Evolutionary conservation across 352 stramenopile species (phyloP).

Genomic region (Pythium utonaiense): DNA sequence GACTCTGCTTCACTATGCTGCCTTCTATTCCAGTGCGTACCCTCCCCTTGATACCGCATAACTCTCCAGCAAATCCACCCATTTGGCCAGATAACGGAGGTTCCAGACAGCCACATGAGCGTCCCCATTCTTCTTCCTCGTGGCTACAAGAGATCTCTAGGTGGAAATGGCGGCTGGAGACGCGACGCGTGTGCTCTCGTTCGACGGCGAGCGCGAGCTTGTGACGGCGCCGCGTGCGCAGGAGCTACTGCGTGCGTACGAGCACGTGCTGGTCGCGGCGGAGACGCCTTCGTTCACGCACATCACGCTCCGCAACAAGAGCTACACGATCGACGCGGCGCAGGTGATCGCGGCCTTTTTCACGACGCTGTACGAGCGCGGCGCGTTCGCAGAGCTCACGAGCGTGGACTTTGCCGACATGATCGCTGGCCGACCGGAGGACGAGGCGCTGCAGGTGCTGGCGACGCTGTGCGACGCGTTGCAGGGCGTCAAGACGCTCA

Average conservation of each 20-base stretch:
- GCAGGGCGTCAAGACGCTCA: constrained; percentile 65
- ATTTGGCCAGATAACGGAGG: constrained; percentile 7
- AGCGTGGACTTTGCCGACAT: constrained; percentile 87
- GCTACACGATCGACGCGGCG: constrained; percentile 77
- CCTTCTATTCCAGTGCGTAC: not conserved
- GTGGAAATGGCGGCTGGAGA: constrained; percentile 3
- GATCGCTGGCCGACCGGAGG: constrained; percentile 77
- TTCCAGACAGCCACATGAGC: not conserved
- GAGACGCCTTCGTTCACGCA: constrained; percentile 51
- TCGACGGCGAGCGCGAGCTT: constrained; percentile 77
- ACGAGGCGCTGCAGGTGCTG: constrained; percentile 82
- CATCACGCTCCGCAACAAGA: constrained; percentile 88
- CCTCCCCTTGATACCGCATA: constrained; percentile 3
- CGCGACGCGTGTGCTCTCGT: constrained; percentile 41
- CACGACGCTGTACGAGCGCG: constrained; percentile 35
- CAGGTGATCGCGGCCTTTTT: constrained; percentile 77
- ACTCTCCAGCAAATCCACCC: constrained; percentile 4
- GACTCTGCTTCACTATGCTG: constrained; percentile 9
- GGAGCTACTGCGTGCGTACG: constrained; percentile 59
- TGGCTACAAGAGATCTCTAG: not conserved
- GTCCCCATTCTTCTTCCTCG: not conserved
- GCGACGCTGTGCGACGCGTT: constrained; percentile 75
- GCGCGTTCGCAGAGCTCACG: constrained; percentile 53
- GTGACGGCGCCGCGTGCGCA: constrained; percentile 66
- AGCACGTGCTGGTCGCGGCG: constrained; percentile 23